Percentiles rank a stretch among this genome's conserved stretches.
These are phyloP conservation scores for Lentinula novae-zelandiae DNA, from an alignment of 1,284 basidiomycete genomes.

Conservation along the genomic window DNA sequence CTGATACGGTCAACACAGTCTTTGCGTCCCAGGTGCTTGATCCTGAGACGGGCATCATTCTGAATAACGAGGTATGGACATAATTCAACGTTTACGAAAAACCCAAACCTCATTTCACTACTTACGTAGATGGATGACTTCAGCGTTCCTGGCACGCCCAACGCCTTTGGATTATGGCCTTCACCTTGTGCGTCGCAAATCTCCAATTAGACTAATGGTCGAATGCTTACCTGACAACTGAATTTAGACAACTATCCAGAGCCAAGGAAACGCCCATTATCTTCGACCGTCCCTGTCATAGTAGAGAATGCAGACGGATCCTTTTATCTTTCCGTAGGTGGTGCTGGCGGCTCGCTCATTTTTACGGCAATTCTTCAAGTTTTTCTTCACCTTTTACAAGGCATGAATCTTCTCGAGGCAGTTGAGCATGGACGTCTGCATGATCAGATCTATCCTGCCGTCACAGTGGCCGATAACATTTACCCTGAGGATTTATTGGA, in stretches of 20 bases:
- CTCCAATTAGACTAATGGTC: neutral
- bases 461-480: constrained; percentile 62
- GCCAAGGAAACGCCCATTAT: constrained; percentile 83
- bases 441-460: constrained; percentile 78
- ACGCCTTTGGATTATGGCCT: constrained; percentile 81
- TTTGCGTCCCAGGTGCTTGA: constrained; percentile 90
- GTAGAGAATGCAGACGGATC: constrained; percentile 71
- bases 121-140: constrained; percentile 78
- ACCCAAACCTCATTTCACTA: neutral
- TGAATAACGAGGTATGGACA: constrained; percentile 74
- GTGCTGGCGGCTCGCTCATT: constrained; percentile 85
- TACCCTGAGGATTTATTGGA: constrained; percentile 53
- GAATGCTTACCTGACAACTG: constrained; percentile 1
- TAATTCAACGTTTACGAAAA: neutral
- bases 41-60: constrained; percentile 78
- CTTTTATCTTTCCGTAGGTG: constrained; percentile 75
- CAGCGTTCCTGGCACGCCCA: constrained; percentile 75
- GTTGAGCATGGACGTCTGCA: constrained; percentile 90
- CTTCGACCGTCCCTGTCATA: constrained; percentile 80
- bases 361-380: constrained; percentile 80
- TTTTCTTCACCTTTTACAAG: constrained; percentile 80
- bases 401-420: constrained; percentile 73
- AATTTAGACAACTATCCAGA: constrained; percentile 80
- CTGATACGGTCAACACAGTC: constrained; percentile 83
- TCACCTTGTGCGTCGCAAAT: constrained; percentile 66